These are phyloP conservation scores for Cyberlindnera mycetangii DNA, from an alignment of 805 yeast genomes.

Conservation along the genomic window DNA sequence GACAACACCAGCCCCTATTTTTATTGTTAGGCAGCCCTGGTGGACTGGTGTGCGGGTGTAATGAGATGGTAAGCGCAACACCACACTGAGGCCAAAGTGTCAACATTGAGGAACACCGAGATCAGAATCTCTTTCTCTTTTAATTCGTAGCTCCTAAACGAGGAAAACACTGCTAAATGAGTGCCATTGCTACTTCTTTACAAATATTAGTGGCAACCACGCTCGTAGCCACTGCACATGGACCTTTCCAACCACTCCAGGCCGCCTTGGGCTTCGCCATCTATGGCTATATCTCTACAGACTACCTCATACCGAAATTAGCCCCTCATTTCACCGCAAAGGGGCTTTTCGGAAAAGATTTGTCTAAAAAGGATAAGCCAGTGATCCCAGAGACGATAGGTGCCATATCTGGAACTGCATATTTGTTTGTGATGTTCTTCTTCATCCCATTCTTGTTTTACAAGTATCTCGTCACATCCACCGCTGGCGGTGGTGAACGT, in stretches of 20 bases:
- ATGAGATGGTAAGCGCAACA: too few relatives aligned
- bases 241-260: conserved; percentile 23
- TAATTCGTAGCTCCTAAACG: too few relatives aligned
- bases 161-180: neutral
- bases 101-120: too few relatives aligned
- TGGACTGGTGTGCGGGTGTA: too few relatives aligned
- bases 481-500: conserved; percentile 59
- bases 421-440: conserved; percentile 74
- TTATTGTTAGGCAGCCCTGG: conserved; percentile 1
- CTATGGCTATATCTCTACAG: conserved; percentile 61
- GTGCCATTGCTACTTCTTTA: neutral
- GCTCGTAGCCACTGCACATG: conserved; percentile 21
- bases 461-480: conserved; percentile 60
- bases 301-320: conserved; percentile 64
- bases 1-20: too few relatives aligned
- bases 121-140: neutral
- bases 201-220: conserved; percentile 12
- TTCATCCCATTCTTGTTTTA: conserved; percentile 87
- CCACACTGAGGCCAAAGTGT: conserved; percentile 3
- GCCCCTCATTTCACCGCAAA: conserved; percentile 63
- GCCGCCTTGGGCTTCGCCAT: conserved; percentile 66
- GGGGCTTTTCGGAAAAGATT: conserved; percentile 84
- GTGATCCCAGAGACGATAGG: conserved; percentile 90
- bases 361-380: conserved; percentile 73
- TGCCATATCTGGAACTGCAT: conserved; percentile 79